Conservation (phyloP, 768 basidiomycete species). For the Filobasidium wieringae region DNA sequence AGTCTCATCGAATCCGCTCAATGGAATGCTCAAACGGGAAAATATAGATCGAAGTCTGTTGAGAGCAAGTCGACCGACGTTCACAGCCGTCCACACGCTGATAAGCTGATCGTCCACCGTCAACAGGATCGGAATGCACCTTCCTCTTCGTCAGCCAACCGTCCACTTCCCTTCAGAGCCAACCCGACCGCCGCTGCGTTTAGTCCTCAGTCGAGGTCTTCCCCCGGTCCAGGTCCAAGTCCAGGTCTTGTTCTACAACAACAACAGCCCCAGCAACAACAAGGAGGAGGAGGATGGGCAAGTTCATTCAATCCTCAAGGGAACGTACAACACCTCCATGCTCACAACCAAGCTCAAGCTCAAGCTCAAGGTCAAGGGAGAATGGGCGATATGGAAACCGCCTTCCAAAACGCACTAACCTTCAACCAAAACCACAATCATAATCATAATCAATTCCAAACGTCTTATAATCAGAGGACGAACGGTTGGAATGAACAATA, state of each 20-base stretch:
- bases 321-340: neutral
- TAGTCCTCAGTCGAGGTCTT: no score
- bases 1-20: constrained; percentile 67
- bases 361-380: neutral
- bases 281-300: neutral
- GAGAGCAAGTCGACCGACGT: constrained; percentile 56
- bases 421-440: neutral
- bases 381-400: neutral
- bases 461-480: no score
- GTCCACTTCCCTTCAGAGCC: neutral
- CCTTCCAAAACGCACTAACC: neutral
- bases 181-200: neutral
- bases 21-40: constrained; percentile 70
- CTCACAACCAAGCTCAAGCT: neutral
- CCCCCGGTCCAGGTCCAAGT: neutral
- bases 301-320: neutral
- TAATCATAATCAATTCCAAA: no score
- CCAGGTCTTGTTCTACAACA: neutral
- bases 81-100: no score
- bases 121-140: neutral
- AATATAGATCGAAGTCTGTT: constrained; percentile 70
- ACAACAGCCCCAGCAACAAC: neutral
- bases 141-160: neutral
- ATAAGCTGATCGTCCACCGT: constrained; percentile 10
- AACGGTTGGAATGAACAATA: neutral